phyloP scores from a whole-genome alignment of 2,329 filamentous ascomycete genomes.

The Zalaria sp. region DNA sequence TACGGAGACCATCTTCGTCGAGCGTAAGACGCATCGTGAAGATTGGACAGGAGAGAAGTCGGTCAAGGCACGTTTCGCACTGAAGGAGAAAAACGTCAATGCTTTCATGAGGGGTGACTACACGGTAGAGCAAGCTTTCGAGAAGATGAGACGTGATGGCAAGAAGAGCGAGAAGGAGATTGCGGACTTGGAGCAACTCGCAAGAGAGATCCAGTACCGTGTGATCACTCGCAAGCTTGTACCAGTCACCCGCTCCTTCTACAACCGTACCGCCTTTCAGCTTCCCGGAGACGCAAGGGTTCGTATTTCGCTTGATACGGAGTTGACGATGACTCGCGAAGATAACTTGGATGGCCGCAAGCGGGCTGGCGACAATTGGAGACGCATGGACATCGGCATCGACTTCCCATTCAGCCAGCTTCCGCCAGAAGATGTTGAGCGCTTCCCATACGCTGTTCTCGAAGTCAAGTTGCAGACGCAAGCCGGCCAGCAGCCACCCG shows the following conservation, averaged over 20 bases:
- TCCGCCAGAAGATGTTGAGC: constrained; percentile 67
- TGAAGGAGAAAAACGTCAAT: constrained; percentile 97
- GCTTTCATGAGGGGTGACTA: constrained; percentile 73
- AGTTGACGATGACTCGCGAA: constrained; percentile 87
- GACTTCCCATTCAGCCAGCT: constrained; percentile 90
- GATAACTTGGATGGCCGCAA: constrained; percentile 76
- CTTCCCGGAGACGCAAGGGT: constrained; percentile 91
- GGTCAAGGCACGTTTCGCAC: constrained; percentile 86
- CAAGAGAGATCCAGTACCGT: constrained; percentile 86
- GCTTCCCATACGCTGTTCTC: constrained; percentile 89
- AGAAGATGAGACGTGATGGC: constrained; percentile 88
- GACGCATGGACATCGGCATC: constrained; percentile 92
- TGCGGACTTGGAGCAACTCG: constrained; percentile 76
- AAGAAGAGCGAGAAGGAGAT: constrained; percentile 91
- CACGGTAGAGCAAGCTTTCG: constrained; percentile 78
- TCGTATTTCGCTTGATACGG: constrained; percentile 90
- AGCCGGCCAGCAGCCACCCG: constrained; percentile 82
- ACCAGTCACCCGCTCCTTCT: constrained; percentile 90
- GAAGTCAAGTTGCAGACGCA: constrained; percentile 98
- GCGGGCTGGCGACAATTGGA: constrained; percentile 80
- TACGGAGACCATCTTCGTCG: constrained; percentile 87
- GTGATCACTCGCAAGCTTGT: constrained; percentile 74
- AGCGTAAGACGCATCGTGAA: constrained; percentile 94
- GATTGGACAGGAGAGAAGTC: constrained; percentile 99
- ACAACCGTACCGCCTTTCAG: constrained; percentile 96